Evolutionary conservation across 305 asterid species (phyloP), one percentile per base, ranked within the genome.

Genomic region (Rubia balearica): DNA sequence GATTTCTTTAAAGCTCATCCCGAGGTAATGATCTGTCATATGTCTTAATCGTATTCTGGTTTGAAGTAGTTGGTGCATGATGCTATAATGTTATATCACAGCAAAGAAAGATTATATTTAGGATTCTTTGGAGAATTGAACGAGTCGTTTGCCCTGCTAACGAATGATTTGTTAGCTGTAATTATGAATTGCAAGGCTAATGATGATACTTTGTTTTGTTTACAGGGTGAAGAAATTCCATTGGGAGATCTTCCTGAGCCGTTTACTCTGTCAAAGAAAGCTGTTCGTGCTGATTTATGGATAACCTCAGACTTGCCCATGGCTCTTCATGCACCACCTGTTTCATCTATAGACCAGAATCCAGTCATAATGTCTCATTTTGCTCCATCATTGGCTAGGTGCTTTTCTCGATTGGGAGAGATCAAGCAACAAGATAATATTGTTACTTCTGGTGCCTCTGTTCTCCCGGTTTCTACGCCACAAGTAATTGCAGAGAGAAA

Each of bases 201-300:
- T 68, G 51, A 24, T 56, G 46, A 40, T 8, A 17, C 46, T 3
- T 53, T 53, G 9, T 66, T 84, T 24, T 79, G 38, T 55, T 69
- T 53, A 71, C 90, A 94, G 97, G 90, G 83, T 2, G 85, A 94
- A 76, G 97, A 91, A 53, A 82, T 94, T 70, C 96, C 98, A 1
- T 88, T 80, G 84, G 95, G 74, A 73, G 82, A 6, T 22, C 76
- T 91, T 17, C 98, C 97, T 3, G 87, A 75, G 30, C 89, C 90
- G n/a, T 89, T 88, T 79, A 76, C 72, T 73, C 69, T 19, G 56
- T 27, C 61, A 46, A 86, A 79, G 75, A 86, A 69, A 69, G 66
- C 69, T 72, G 24, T 22, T 57, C 53, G 40, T 19, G 51, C 42
- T 21, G 78, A 65, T 56, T 38, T 76, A 27, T 49, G 59, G 71